phyloP scores from a whole-genome alignment of 495 filamentous ascomycete species.

The Barbatosphaeria neglecta region DNA sequence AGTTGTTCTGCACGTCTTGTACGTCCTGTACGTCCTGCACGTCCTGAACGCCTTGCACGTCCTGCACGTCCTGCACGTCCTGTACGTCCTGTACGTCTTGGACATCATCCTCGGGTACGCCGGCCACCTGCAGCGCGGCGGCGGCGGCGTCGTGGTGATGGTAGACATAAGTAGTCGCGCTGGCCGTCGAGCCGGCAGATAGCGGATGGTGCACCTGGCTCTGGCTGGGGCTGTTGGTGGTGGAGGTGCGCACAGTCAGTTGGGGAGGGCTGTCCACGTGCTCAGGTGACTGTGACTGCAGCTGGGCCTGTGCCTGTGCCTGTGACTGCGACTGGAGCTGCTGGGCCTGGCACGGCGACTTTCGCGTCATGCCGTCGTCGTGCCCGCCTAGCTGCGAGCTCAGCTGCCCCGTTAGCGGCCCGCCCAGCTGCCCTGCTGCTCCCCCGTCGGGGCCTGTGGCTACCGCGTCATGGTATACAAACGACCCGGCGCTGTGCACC shows the following conservation, averaged over 20 bases:
- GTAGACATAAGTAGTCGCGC: slow-evolving; percentile 38
- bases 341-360: no score
- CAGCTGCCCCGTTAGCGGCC: no score
- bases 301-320: no score
- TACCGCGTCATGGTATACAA: slow-evolving; percentile 50
- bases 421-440: slow-evolving; percentile 18
- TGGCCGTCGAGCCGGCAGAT: slow-evolving; percentile 23
- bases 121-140: slow-evolving; percentile 10
- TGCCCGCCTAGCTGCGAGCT: no score
- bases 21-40: no score
- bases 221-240: slow-evolving; percentile 14
- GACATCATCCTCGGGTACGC: slow-evolving; percentile 13
- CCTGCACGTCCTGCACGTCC: slow-evolving; percentile 7
- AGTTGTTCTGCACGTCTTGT: slow-evolving; percentile 12
- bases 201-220: slow-evolving; percentile 19
- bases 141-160: slow-evolving; percentile 28
- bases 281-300: no score
- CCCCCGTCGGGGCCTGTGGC: slow-evolving; percentile 13
- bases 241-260: slow-evolving; percentile 12
- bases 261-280: slow-evolving; percentile 26
- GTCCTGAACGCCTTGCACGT: no score
- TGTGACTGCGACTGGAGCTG: no score
- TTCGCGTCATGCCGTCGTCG: slow-evolving; percentile 35
- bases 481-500: slow-evolving; percentile 56
- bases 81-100: no score